phyloP scores from a whole-genome alignment of 768 basidiomycete species.

The Lentinula raphanica region DNA sequence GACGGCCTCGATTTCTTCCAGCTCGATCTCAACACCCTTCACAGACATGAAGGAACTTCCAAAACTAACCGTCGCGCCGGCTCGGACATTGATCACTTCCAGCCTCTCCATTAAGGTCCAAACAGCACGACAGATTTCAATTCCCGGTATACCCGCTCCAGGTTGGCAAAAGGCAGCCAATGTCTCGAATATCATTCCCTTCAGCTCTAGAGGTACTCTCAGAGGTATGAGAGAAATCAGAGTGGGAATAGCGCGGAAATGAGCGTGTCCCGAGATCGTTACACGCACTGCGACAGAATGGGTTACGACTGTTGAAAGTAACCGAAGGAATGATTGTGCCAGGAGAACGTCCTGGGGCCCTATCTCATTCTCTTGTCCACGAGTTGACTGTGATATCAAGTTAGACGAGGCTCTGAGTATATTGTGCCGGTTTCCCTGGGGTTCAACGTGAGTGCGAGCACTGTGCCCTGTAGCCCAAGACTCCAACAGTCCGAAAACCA shows the following conservation, averaged over 20 bases:
- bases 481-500: constrained; percentile 70
- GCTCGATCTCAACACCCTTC: constrained; percentile 79
- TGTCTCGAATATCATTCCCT: constrained; percentile 78
- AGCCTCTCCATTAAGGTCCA: constrained; percentile 83
- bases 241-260: constrained; percentile 78
- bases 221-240: constrained; percentile 75
- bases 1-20: constrained; percentile 81
- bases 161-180: constrained; percentile 80
- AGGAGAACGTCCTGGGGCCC: constrained; percentile 71
- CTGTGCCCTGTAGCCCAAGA: constrained; percentile 62
- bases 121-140: constrained; percentile 76
- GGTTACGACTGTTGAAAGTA: constrained; percentile 70
- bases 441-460: constrained; percentile 39
- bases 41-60: constrained; percentile 47
- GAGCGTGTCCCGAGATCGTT: constrained; percentile 68
- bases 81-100: constrained; percentile 77
- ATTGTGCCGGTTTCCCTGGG: constrained; percentile 32
- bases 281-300: constrained; percentile 75
- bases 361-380: constrained; percentile 44
- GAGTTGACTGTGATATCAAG: constrained; percentile 31
- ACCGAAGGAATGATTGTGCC: constrained; percentile 74
- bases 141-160: constrained; percentile 65
- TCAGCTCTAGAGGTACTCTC: constrained; percentile 83
- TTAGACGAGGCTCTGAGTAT: constrained; percentile 1
- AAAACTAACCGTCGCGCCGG: constrained; percentile 30